phyloP scores from a whole-genome alignment of 768 basidiomycete species.

The Sutorius australiensis region DNA sequence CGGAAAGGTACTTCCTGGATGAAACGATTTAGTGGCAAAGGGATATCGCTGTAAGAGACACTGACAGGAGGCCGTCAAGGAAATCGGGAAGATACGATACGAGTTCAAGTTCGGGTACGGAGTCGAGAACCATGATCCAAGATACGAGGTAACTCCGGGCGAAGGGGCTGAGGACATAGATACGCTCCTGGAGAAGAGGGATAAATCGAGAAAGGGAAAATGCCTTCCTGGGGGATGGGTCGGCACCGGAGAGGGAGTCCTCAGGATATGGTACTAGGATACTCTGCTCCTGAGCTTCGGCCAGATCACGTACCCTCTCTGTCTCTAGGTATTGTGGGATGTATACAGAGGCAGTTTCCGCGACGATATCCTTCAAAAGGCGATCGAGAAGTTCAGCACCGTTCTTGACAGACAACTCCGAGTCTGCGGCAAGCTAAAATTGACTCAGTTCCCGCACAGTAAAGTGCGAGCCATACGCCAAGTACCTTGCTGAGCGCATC shows the following conservation, averaged over 20 bases:
- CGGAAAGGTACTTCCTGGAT: conserved; percentile 86
- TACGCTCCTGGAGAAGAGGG: conserved; percentile 86
- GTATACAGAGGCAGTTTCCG: conserved; percentile 93
- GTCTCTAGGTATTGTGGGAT: conserved; percentile 85
- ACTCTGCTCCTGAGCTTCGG: conserved; percentile 43
- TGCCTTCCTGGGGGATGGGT: conserved; percentile 56
- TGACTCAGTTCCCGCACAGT: conserved; percentile 8
- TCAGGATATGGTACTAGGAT: conserved; percentile 68
- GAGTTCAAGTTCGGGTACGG: conserved; percentile 93
- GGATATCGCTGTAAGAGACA: conserved; percentile 11
- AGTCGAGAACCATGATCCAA: conserved; percentile 95
- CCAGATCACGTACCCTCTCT: conserved; percentile 52
- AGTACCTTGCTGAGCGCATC: conserved; percentile 94
- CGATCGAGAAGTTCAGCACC: conserved; percentile 96
- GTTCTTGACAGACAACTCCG: conserved; percentile 95
- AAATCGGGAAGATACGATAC: conserved; percentile 94
- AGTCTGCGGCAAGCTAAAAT: conserved; percentile 86
- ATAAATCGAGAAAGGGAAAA: conserved; percentile 96
- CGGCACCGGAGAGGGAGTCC: conserved; percentile 27
- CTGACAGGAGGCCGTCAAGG: conserved; percentile 87
- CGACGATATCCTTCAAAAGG: conserved; percentile 96
- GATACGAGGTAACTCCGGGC: conserved; percentile 95
- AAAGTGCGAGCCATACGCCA: background rate
- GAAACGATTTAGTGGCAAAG: conserved; percentile 4
- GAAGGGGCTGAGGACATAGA: conserved; percentile 93